Evolutionary conservation across 129 eudicot species (phyloP), one percentile per base, ranked within the genome.

Genomic region (Mikania micrantha): DNA sequence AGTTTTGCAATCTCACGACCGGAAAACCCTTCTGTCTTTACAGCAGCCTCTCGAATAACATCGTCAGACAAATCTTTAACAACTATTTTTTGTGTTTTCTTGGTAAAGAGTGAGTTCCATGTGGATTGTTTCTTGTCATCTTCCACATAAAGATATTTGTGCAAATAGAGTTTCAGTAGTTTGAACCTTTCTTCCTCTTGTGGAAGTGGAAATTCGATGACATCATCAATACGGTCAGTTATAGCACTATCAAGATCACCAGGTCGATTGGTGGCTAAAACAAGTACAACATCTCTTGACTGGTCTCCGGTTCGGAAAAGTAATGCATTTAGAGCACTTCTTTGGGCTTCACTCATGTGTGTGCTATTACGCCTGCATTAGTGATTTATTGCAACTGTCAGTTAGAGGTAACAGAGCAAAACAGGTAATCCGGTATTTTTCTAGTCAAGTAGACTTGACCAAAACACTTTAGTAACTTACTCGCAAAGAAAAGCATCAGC

Each of bases 401-500:
- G 63, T 28, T 8, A 66, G 28, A 66, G 27, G 40, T 24, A 50
- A 34, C 1, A 7, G 34, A 25, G 17, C 24, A 48, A 7, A 32
- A 32, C 36, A 3, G 6, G 36, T 32, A 19, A 21, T 21, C 4
- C 3, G 59, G 13, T 49, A 3, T 19, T 7, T 52, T 22, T 21
- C 11, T 10, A 52, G 10, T 21, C 7, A 15, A 7, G 59, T 21
- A 52, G 15, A 31, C 10, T 31, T n/a, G 24, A 16, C 64, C 13
- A 7, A 59, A n/a, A 59, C 42, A 59, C 2, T 45, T 25, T 27
- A 40, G 64, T 8, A 78, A 82, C 99, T 94, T 87, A 94, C 99
- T 94, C 94, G 96, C 99, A 94, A n/a, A 94, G 82, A 67, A 94
- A 94, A 61, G 99, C 99, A 80, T 94, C 99, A 40, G 99, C 99